Conservation (phyloP, 1,284 basidiomycete species). For the Leccinum pseudoinsigne region DNA sequence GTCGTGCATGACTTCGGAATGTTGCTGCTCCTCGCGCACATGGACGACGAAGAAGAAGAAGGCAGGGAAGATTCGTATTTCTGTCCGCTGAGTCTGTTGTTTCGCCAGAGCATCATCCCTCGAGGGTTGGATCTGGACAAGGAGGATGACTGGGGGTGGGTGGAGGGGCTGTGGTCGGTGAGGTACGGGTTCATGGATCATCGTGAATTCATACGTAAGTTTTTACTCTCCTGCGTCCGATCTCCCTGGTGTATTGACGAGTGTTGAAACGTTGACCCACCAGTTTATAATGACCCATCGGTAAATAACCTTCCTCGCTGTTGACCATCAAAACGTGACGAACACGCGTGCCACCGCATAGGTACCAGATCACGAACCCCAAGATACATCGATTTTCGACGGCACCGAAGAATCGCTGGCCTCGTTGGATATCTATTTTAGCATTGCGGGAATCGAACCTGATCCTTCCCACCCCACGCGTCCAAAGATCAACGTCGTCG, state of each 20-base stretch:
- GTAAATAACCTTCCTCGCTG: constrained; percentile 31
- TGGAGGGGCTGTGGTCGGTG: constrained; percentile 58
- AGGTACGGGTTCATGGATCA: constrained; percentile 72
- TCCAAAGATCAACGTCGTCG: constrained; percentile 56
- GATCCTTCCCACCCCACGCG: constrained; percentile 50
- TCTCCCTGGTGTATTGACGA: constrained; percentile 10
- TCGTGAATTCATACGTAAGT: constrained; percentile 55
- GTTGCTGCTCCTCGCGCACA: constrained; percentile 43
- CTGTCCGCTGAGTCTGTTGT: constrained; percentile 53
- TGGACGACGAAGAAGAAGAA: constrained; percentile 31
- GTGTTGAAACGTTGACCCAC: not conserved
- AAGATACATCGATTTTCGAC: constrained; percentile 50
- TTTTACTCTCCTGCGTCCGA: constrained; percentile 7
- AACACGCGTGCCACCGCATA: constrained; percentile 13
- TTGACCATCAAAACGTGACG: not conserved
- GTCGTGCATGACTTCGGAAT: constrained; percentile 58
- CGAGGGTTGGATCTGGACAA: constrained; percentile 37
- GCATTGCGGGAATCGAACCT: constrained; percentile 39
- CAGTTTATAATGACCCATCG: constrained; percentile 51
- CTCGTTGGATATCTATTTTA: constrained; percentile 46
- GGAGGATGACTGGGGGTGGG: constrained; percentile 61
- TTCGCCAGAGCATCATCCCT: constrained; percentile 51
- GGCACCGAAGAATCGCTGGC: constrained; percentile 51
- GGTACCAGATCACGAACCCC: constrained; percentile 33
- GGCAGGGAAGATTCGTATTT: constrained; percentile 31